Percentiles rank a stretch among this genome's conserved stretches.
Evolutionary conservation across 352 stramenopile species (phyloP).

Genomic region (Saprolegnia parasitica): DNA sequence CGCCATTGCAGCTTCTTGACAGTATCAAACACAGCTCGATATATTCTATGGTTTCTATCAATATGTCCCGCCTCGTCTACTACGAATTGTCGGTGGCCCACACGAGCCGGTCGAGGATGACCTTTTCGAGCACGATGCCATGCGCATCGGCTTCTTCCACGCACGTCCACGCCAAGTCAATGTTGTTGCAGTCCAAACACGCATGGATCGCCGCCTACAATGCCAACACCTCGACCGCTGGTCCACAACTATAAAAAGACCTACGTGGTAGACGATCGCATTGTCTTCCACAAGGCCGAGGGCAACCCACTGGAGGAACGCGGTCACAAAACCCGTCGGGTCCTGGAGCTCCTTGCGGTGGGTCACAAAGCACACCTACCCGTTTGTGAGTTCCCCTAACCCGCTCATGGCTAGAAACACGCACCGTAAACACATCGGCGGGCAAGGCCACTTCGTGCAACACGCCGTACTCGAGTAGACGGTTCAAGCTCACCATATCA

Average conservation of each 20-base stretch:
- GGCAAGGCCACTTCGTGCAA: background rate
- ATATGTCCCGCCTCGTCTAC: background rate
- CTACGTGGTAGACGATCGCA: constrained; percentile 24
- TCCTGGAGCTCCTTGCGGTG: constrained; percentile 2
- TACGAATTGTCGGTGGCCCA: background rate
- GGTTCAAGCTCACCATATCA: constrained; percentile 12
- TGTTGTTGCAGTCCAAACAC: constrained; percentile 9
- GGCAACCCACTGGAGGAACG: background rate
- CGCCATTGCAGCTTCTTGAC: too few species aligned
- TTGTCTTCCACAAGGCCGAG: constrained; percentile 25
- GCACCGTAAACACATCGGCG: constrained; percentile 21
- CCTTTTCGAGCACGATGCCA: constrained; percentile 15
- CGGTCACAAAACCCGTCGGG: constrained; percentile 5
- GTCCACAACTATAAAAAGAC: too few species aligned
- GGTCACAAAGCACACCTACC: constrained; percentile 23
- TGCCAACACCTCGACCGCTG: too few species aligned
- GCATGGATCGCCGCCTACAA: constrained; percentile 19
- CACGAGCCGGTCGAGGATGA: constrained; percentile 5
- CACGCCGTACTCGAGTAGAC: constrained; percentile 2
- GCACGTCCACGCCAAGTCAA: constrained; percentile 14
- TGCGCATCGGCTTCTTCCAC: background rate
- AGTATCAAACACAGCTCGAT: too few species aligned
- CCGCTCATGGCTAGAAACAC: background rate
- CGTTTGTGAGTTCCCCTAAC: constrained; percentile 1
- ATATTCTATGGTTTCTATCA: too few species aligned